Evolutionary conservation across 2,329 filamentous ascomycete genomes (phyloP), one percentile per base, ranked within the genome.

Genomic region (Neopestalotiopsis sp.): DNA sequence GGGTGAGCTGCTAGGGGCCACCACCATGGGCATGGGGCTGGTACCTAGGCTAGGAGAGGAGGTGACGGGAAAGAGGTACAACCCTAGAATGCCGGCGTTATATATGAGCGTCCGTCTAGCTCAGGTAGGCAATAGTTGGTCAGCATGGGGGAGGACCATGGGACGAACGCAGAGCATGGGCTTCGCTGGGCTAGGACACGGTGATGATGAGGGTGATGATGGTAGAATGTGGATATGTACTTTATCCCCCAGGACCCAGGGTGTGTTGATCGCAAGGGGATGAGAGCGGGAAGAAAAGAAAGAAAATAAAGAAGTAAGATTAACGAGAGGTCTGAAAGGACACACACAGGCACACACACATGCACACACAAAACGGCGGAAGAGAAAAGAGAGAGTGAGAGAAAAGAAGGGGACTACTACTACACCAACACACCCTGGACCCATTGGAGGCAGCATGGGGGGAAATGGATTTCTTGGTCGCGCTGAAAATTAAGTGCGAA

Each of bases 21-120:
- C 63, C 49, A 66, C 63, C 49, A 66, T 57, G 28, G 63, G 40
- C 63, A 56, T 56, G 63, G 63, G 63, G 45, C 45, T 52, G 17
- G 45, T 52, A 52, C 63, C 63, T 34, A 32, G 28, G 10, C 13
- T 58, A n/a, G 32, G 63, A 45, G 63, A 45, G 30, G 63, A 66
- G 34, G 32, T 34, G 20, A n/a, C 52, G 24, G 40, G 45, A 57
- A 38, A 38, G 49, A 64, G 61, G 61, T 64, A 64, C 61, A 45
- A 42, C 34, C 34, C 59, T 34, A 62, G 57, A 28, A 60, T 52
- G 45, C 45, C 45, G n/a, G 45, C 45, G 17, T 17, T 52, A 52
- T 52, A 52, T 52, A 52, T 52, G 45, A 17, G n/a, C n/a, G 20
- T 52, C 45, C 45, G 24, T 52, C 45, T 52, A 52, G 45, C 45